Base-by-base conservation (phyloP, 1,284 basidiomycete species). In the Ceratobasidium sp. region DNA sequence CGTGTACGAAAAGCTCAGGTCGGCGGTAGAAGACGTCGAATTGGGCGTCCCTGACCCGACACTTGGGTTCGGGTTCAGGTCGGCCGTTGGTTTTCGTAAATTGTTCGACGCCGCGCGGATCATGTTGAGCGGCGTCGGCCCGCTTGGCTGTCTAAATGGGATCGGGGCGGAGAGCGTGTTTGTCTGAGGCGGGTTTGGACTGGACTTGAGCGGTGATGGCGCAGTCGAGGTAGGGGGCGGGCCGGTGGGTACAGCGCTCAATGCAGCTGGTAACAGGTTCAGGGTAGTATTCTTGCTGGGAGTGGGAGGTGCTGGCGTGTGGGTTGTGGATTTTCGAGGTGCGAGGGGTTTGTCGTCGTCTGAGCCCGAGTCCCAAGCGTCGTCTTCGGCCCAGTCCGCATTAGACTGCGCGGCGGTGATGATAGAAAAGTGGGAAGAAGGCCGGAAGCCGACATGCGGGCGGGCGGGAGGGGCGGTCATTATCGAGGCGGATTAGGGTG, bases 361-460 rank as follows among this genome's bases (percentile, higher is more conserved):
- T 2, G 93, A 95, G 73, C 87, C 87, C 78, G 90, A 92, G 84
- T 96, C 94, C 94, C 94, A 96, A 58, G 90, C 93, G 81, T 96
- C 94, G 78, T 96, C 94, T 80, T 93, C 92, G 13, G 84, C 90
- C 91, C 92, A 91, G 74, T 92, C 79, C 9, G 75, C 39, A 74
- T 79, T 13, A 81, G 79, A 76, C 85, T 83, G 74, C 81, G 78
- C 51, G 84, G 80, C 78, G 81, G 79, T 76, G 85, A 83, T 75
- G 82, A 78, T 53, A 84, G 80, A 79, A 86, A 87, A 79, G 86
- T 78, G 82, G 1, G 76, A 78, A 16, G 88, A 85, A 4, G 89
- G 84, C 76, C 88, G 86, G 61, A 92, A 83, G 62, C 86, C 89
- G 76, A 91, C 88, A 81, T 93, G 91, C 58, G 92, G 92, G 73